Evolutionary conservation across 2,329 filamentous ascomycete species (phyloP), one percentile per base, ranked within the genome.

Genomic region (Macroventuria anomochaeta): DNA sequence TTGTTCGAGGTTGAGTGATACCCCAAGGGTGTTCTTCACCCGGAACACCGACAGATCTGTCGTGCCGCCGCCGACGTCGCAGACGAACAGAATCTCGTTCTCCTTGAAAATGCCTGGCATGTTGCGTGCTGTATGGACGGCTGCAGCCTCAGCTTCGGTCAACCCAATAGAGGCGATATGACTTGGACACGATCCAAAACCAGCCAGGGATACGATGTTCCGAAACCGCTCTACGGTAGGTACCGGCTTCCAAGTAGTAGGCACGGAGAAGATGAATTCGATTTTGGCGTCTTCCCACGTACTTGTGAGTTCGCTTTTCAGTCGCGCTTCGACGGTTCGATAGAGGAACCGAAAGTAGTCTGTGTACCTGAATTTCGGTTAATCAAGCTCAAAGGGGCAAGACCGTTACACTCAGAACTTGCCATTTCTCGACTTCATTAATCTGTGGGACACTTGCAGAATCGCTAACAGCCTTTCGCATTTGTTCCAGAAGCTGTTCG

Each of bases 251-350:
- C 83, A 85, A 0, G 83, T 85, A 1, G 83, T 85, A 0, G 83
- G 83, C 0, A 84, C 81, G 38, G 80, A 82, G 68, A 85, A 85
- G 7, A 84, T 69, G 59, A 84, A 85, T 32, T 80, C 77, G 1
- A 85, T 78, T 0, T 70, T 70, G 47, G 81, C 75, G 64, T 67
- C n/a, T 61, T 63, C 10, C 77, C 76, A 46, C 34, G 64, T 23
- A 67, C 70, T 62, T 74, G 77, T 63, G 1, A 72, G 77, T 31
- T 79, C 76, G 0, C 61, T 50, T 8, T 64, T 64, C 1, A 75
- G 53, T 20, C 70, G 53, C 66, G 64, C 48, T 79, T 79, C 37
- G 83, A 68, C 84, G 79, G 80, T 74, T 1, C 64, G 61, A 55
- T 83, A 83, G 3, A 83, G 64, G 36, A 78, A 69, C 4, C 61